These are phyloP conservation scores for Polychaeton citri DNA, from an alignment of 2,329 filamentous ascomycete genomes.

Conservation along the genomic window DNA sequence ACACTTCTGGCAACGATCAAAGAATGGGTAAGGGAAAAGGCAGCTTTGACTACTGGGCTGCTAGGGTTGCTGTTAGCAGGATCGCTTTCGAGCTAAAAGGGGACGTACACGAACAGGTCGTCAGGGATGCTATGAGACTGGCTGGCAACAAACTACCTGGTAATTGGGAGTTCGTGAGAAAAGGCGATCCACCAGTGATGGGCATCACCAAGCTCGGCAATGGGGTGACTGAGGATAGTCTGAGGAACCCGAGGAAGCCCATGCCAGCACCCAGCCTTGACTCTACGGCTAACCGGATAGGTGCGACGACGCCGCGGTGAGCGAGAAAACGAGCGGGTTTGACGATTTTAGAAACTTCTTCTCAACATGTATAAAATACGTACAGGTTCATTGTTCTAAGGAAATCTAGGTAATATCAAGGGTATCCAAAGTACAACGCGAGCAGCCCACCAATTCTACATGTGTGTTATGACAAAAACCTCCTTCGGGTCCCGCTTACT, in stretches of 20 bases:
- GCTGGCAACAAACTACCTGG: slow-evolving; percentile 90
- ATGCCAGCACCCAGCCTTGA: slow-evolving; percentile 29
- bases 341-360: no score
- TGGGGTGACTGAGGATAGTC: slow-evolving; percentile 66
- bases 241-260: slow-evolving; percentile 67
- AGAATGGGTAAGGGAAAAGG: slow-evolving; percentile 99
- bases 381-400: no score
- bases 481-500: no score
- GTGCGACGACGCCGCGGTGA: slow-evolving; percentile 10
- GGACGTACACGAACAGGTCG: slow-evolving; percentile 85
- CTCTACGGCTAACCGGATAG: slow-evolving; percentile 13
- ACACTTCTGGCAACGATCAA: slow-evolving; percentile 87
- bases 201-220: slow-evolving; percentile 79
- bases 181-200: slow-evolving; percentile 77
- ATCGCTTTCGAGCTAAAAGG: slow-evolving; percentile 89
- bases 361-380: no score
- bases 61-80: slow-evolving; percentile 77
- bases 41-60: slow-evolving; percentile 91
- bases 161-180: slow-evolving; percentile 86
- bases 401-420: no score
- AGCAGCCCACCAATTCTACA: no score
- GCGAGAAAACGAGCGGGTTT: no score
- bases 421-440: no score
- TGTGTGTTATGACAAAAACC: no score
- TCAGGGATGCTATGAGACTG: slow-evolving; percentile 81